Conservation (phyloP, 164 flowering plant species). For the Warburgia ugandensis region DNA sequence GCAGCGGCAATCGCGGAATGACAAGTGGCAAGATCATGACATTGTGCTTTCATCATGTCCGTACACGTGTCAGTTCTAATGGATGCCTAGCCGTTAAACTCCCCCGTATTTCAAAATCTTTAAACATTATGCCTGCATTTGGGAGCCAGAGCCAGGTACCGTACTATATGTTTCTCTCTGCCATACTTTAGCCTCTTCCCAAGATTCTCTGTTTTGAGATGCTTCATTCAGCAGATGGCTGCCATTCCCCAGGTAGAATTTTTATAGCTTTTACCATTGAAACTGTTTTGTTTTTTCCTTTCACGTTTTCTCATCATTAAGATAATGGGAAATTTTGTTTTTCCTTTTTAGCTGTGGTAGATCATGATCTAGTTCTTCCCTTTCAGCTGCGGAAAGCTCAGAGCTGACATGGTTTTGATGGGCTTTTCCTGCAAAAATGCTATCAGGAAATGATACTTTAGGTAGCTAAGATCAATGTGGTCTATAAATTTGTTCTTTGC, state of each 20-base stretch:
- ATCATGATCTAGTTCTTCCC: not conserved
- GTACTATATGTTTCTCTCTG: not conserved
- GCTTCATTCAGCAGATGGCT: not conserved
- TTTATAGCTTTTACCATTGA: not conserved
- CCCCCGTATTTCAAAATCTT: not conserved
- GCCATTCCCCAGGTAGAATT: slow-evolving; percentile 1
- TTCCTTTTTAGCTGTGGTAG: no score
- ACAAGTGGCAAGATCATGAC: not conserved
- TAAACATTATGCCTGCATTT: not conserved
- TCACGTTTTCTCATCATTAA: not conserved
- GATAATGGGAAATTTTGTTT: not conserved
- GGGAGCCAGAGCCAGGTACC: slow-evolving; percentile 3
- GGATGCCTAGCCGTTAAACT: slow-evolving; percentile 4
- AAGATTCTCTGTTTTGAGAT: not conserved
- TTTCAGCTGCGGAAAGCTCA: not conserved
- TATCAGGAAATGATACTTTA: no score
- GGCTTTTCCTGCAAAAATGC: no score
- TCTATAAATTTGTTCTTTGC: not conserved
- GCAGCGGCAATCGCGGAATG: not conserved
- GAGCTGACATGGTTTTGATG: no score
- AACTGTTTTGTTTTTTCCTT: not conserved
- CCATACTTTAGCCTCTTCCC: slow-evolving; percentile 2
- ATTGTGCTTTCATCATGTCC: not conserved
- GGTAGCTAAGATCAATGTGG: no score
- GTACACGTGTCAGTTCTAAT: not conserved